Evolutionary conservation across 345 rosid species (phyloP), one percentile per base, ranked within the genome.

Genomic region (Xanthoceras sorbifolium): DNA sequence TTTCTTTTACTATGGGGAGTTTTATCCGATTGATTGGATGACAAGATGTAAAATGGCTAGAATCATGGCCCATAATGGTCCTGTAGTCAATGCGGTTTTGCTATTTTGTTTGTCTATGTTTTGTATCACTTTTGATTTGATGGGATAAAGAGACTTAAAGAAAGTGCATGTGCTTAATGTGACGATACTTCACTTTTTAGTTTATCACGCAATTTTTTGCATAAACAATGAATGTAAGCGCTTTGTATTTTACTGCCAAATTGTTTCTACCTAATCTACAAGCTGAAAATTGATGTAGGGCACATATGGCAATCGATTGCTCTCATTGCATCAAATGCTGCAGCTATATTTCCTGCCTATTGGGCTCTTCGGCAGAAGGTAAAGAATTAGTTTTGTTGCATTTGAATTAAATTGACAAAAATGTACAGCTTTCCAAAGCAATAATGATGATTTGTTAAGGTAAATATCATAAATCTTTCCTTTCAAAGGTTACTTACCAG

Each of bases 301-400:
- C 94, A 93, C 69, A 40, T 92, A 67, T 73, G 84, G 84, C 99
- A 91, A 73, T 93, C 94, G 10, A 64, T 93, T 79, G 93, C 97
- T 74, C 92, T 96, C 66, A 93, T 92, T 29, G 92, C 90, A 75
- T 90, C 99, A 80, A 96, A 93, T 81, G 97, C 79, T 77, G 99
- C 93, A 11, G 98, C 98, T 50, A 78, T 92, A 74, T 83, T 96
- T 77, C 99, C 99, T 50, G 94, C 98, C 62, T 90, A 82, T 86
- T 92, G 92, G 94, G 88, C 97, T 76, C 92, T 96, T 67, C 85
- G 94, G 72, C 87, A 90, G 77, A 93, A 91, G 92, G 97, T 96
- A 87, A 82, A 50, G 44, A 11, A 22, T 10, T 57, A 4, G 1
- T 0, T n/a, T 7, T 70, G 52, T 17, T 36, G 6, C 52, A 34